Evolutionary conservation across 108 stramenopile species (phyloP).

Genomic region (Epipyxis sp.): DNA sequence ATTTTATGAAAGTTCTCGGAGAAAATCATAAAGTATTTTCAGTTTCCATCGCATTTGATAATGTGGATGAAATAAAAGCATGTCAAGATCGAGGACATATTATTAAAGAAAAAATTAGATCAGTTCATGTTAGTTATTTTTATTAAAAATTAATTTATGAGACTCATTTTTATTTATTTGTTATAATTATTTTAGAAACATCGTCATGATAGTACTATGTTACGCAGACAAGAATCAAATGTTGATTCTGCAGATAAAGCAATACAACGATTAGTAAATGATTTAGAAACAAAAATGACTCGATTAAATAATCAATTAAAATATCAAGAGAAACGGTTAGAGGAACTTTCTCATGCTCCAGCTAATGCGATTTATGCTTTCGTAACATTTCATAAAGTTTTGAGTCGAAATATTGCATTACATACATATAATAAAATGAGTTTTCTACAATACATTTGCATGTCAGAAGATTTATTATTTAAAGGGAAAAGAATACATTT

Average conservation of each 20-base stretch:
- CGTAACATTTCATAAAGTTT: conserved; percentile 57
- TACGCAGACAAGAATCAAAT: neutral
- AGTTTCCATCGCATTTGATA: conserved; percentile 63
- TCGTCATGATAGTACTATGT: neutral
- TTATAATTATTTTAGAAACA: neutral
- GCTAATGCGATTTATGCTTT: conserved; percentile 61
- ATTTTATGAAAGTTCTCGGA: conserved; percentile 49
- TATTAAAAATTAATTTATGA: neutral
- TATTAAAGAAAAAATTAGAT: conserved; percentile 15
- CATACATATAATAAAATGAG: conserved; percentile 45
- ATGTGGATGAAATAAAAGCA: conserved; percentile 55
- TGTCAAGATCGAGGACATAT: conserved; percentile 58
- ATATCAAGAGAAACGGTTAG: conserved; percentile 21
- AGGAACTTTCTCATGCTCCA: conserved; percentile 10
- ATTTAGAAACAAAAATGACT: conserved; percentile 38
- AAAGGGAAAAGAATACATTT: conserved; percentile 44
- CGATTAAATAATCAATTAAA: conserved; percentile 46
- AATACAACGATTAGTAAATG: neutral
- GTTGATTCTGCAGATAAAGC: neutral
- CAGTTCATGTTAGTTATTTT: neutral
- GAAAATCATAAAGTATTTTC: conserved; percentile 17
- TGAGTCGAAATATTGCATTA: conserved; percentile 41
- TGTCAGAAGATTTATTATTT: conserved; percentile 50
- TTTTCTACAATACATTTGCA: neutral
- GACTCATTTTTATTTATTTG: neutral